Evolutionary conservation across 768 basidiomycete genomes (phyloP), one percentile per base, ranked within the genome.

Genomic region (Galerina marginata): DNA sequence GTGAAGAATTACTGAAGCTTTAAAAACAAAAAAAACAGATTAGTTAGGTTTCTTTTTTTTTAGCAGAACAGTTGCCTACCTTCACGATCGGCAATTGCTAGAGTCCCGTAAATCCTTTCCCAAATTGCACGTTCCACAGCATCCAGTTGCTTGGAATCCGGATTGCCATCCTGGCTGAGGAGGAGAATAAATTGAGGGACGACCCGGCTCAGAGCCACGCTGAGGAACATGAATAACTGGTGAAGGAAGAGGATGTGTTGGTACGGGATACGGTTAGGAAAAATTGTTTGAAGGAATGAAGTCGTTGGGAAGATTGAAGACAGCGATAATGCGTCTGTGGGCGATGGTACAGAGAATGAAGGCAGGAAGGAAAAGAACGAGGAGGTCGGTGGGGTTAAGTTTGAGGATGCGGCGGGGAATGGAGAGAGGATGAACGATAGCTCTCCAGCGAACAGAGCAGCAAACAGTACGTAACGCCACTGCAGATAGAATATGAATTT

Each of bases 401-500:
- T 57, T 14, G 71, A 67, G 10, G 66, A 49, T 0, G 75, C 47
- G n/a, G 77, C 66, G 0, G 81, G 79, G 20, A 85, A 82, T 0
- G 88, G 86, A 0, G 84, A 78, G 53, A 94, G 78, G 46, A 92
- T 78, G 57, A 92, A 83, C 23, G 80, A 77, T 54, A 93, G 75
- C 70, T 94, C 92, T 11, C 81, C 79, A 4, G 83, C 81, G 48
- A 88, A 81, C 54, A 88, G 74, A 29, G 81, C 75, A n/a, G 82
- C 73, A 66, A 88, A 91, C n/a, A 92, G 75, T 54, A 89, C 74
- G 71, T 90, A 92, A 14, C 92, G 86, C 93, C 93, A 95, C 92
- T 93, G 37, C 23, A 26, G 43, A 55, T 37, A 53, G 11, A 9
- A 48, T 54, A 25, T 26, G 29, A 55, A 50, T 25, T 60, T 38